Base-by-base conservation (phyloP, 345 rosid species). In the sweet orange (Citrus sinensis) region DNA sequence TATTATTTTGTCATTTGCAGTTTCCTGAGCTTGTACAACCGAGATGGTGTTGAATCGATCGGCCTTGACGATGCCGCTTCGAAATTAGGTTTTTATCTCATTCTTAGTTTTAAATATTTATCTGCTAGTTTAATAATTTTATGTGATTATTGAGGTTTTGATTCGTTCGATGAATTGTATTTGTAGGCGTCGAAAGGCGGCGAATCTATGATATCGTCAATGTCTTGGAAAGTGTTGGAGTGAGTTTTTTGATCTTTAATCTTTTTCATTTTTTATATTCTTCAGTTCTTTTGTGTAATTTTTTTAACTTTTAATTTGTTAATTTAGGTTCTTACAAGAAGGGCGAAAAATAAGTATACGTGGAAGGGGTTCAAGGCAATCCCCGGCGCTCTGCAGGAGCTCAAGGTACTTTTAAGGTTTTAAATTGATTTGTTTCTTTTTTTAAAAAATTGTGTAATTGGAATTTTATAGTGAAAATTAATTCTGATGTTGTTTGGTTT, bases 171-270 rank as follows among this genome's bases (percentile, higher is more conserved):
- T 42, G 24, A 2, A 71, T 51, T 75, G 65, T 80, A 2, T 68
- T 51, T 77, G 67, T 79, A 94, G 98, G 97, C 20, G 97, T 94
- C 29, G 98, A 92, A 81, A 87, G 98, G 56, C 88, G 98, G 64
- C 86, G 98, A 71, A 92, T 94, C 82, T 94, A 94, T 25, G 98
- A 94, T 74, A 92, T 94, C 42, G 98, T 94, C 66, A 94, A 94
- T 64, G 92, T 94, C 32, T 75, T 94, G 66, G 98, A 94, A 87
- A 92, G 97, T 77, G 90, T 94, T 65, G 97, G 97, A 71, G 98
- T 94, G 79, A 86, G 92, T 68, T 85, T 78, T 54, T 59, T 34
- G 9, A 58, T 62, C 51, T 59, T 49, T 13, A 1, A n/a, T 25
- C 1, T 20, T 8, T 39, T 14, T 0, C 5, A 46, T 24, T 51